A percentile compares a stretch with the other conserved stretches of the same genome.
These are phyloP conservation scores for Bipolaris zeicola DNA, from an alignment of 2,329 filamentous ascomycete species.

Conservation along the genomic window DNA sequence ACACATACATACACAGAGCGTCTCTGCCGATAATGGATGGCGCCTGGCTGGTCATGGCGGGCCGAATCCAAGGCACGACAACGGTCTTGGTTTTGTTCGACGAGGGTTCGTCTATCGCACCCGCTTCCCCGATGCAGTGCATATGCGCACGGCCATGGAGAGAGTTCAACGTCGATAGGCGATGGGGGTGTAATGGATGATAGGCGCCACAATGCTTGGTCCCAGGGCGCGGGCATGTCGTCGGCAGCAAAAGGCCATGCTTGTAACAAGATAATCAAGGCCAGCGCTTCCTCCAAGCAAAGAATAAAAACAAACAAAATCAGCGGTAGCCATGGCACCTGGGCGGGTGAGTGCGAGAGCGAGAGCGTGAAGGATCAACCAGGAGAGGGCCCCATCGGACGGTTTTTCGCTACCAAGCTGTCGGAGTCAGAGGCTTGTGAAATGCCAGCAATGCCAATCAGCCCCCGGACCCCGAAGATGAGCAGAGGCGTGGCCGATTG, in stretches of 20 bases:
- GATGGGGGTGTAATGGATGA: not conserved
- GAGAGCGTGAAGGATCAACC: conserved; percentile 22
- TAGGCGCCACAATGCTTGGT: not conserved
- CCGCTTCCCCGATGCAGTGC: conserved; percentile 39
- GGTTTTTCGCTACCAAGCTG: conserved; percentile 43
- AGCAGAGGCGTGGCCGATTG: conserved; percentile 10
- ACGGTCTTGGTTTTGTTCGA: conserved; percentile 18
- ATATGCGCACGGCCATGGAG: conserved; percentile 17
- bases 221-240: not conserved
- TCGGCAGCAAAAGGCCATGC: conserved; percentile 1
- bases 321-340: not conserved
- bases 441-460: conserved; percentile 28
- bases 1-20: too few species aligned
- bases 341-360: not conserved
- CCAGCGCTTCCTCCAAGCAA: too few species aligned
- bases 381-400: conserved; percentile 30
- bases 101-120: conserved; percentile 21
- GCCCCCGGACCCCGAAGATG: conserved; percentile 7
- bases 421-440: conserved; percentile 33
- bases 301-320: too few species aligned
- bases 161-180: conserved; percentile 19
- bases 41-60: not conserved
- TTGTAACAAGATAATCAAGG: too few species aligned
- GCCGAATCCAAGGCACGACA: conserved; percentile 1
- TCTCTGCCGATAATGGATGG: not conserved